These are phyloP conservation scores for Leccinum ochraceum DNA, from an alignment of 768 basidiomycete genomes.

Conservation along the genomic window DNA sequence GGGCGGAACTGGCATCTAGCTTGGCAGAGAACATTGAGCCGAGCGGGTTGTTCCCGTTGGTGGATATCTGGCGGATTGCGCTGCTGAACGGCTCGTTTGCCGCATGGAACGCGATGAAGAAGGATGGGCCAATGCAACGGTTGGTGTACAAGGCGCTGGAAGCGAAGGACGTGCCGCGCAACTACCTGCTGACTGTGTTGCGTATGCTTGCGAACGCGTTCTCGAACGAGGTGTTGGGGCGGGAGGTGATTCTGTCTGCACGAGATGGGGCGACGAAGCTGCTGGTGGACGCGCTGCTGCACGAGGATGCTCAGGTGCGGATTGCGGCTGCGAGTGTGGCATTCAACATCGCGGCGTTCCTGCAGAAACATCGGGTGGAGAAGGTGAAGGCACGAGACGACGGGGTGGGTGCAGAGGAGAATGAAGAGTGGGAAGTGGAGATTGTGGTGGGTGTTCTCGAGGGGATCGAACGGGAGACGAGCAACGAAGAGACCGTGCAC, in stretches of 20 bases:
- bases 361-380: slow-evolving; percentile 64
- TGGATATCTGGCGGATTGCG: slow-evolving; percentile 82
- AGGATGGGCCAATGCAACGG: slow-evolving; percentile 42
- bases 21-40: slow-evolving; percentile 49
- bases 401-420: slow-evolving; percentile 46
- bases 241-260: slow-evolving; percentile 39
- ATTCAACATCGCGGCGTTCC: slow-evolving; percentile 68
- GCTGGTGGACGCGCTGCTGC: slow-evolving; percentile 67
- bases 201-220: slow-evolving; percentile 73
- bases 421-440: slow-evolving; percentile 87
- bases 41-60: slow-evolving; percentile 71
- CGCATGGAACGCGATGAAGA: slow-evolving; percentile 44
- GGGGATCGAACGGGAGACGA: slow-evolving; percentile 68
- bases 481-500: slow-evolving; percentile 87
- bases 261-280: slow-evolving; percentile 47
- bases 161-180: slow-evolving; percentile 40
- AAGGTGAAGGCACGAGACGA: slow-evolving; percentile 33
- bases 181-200: slow-evolving; percentile 63
- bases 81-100: slow-evolving; percentile 63
- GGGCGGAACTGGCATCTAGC: slow-evolving; percentile 47
- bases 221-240: slow-evolving; percentile 41
- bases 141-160: slow-evolving; percentile 50
- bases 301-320: slow-evolving; percentile 65
- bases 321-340: slow-evolving; percentile 81
- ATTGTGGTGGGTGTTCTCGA: slow-evolving; percentile 81